Percentiles rank a stretch among this genome's conserved stretches.
Evolutionary conservation across 345 rosid species (phyloP).

Genomic region (Zanthoxylum bungeanum): DNA sequence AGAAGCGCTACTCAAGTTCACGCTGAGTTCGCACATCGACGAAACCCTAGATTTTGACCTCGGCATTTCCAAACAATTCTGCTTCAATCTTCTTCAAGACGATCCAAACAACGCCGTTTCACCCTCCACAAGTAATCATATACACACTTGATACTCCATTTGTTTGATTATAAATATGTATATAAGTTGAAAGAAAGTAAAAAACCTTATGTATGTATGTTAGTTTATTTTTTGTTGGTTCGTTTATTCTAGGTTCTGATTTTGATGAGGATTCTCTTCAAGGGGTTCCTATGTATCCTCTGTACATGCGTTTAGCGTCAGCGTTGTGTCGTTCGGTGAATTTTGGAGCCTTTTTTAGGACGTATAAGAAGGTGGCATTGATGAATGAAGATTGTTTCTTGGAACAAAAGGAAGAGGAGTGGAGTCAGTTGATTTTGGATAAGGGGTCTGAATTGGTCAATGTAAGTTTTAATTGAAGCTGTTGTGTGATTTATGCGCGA

Average conservation of each 20-base stretch:
- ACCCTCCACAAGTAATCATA: background rate
- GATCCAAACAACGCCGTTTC: background rate
- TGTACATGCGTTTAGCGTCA: conserved; percentile 46
- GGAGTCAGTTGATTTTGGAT: conserved; percentile 34
- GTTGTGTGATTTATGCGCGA: too few relatives aligned
- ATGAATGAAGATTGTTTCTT: conserved; percentile 20
- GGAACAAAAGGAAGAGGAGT: conserved; percentile 36
- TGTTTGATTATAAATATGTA: background rate
- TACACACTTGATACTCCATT: too few relatives aligned
- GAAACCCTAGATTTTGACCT: conserved; percentile 31
- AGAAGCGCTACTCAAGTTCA: conserved; percentile 43
- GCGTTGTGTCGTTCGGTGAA: conserved; percentile 37
- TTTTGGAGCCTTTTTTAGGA: conserved; percentile 28
- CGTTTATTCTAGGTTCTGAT: background rate
- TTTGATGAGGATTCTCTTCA: conserved; percentile 18
- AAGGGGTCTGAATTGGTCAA: conserved; percentile 37
- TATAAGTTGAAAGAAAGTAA: background rate
- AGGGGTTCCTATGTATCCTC: conserved; percentile 52
- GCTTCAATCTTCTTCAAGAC: conserved; percentile 26
- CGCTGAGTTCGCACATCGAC: conserved; percentile 31
- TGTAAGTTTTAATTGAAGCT: conserved; percentile 18
- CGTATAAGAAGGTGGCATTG: conserved; percentile 21
- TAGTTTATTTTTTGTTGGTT: background rate
- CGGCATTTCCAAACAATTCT: conserved; percentile 36
- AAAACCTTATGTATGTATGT: too few relatives aligned